Evolutionary conservation across 2,329 filamentous ascomycete species (phyloP).

Genomic region (Camillea tinctor): DNA sequence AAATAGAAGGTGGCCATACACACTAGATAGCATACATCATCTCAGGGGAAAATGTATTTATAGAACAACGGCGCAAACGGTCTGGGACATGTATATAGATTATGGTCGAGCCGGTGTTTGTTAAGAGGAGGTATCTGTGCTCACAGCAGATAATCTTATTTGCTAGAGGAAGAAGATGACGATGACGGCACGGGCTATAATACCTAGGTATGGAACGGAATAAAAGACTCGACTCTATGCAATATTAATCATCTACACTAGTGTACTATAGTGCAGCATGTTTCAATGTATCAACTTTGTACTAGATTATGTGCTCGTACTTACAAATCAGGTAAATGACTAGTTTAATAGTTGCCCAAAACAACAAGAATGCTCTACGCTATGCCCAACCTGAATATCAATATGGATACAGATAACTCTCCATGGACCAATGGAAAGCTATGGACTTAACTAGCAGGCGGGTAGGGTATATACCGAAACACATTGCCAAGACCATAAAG

Average conservation of each 20-base stretch:
- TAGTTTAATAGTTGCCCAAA: no score
- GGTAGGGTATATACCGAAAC: neutral
- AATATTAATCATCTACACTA: constrained; percentile 5
- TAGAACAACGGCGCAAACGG: constrained; percentile 10
- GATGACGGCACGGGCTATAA: neutral
- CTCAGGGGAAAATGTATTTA: constrained; percentile 9
- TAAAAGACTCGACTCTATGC: constrained; percentile 20
- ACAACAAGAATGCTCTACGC: no score
- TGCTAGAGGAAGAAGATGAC: neutral
- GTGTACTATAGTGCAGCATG: no score
- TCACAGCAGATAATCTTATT: constrained; percentile 4
- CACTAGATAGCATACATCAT: neutral
- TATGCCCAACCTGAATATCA: no score
- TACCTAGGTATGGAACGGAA: neutral
- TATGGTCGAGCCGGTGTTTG: constrained; percentile 21
- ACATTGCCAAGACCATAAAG: neutral
- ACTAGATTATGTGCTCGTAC: no score
- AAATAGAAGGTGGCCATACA: constrained; percentile 21
- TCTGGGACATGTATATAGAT: constrained; percentile 14
- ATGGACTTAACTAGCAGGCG: no score
- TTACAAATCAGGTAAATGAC: no score
- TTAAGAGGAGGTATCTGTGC: neutral
- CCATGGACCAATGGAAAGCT: no score
- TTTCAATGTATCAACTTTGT: no score
- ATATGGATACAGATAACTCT: no score